Conservation (phyloP, 1,139 yeast species). For the Suhomyces coccinellae region DNA sequence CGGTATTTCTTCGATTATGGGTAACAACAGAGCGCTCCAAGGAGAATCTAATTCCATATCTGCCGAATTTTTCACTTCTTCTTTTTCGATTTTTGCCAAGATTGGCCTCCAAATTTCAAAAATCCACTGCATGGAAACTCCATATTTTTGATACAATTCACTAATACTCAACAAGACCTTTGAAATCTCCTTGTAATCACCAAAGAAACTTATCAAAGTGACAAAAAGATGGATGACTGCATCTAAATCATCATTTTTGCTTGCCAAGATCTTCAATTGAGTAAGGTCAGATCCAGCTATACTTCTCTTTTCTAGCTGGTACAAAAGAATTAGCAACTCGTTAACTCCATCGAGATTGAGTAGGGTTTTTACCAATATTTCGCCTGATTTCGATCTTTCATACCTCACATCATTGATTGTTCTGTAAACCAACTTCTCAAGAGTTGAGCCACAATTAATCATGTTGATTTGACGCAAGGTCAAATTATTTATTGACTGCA, state of each 20-base stretch:
- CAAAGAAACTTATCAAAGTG: constrained; percentile 57
- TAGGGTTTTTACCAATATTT: constrained; percentile 51
- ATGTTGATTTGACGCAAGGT: constrained; percentile 65
- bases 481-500: constrained; percentile 65
- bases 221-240: constrained; percentile 65
- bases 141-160: constrained; percentile 48
- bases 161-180: constrained; percentile 44
- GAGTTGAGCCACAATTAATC: constrained; percentile 63
- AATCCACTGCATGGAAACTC: constrained; percentile 65
- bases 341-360: constrained; percentile 47
- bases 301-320: constrained; percentile 49
- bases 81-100: constrained; percentile 15
- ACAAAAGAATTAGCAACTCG: constrained; percentile 66
- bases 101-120: constrained; percentile 79
- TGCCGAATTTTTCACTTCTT: constrained; percentile 1
- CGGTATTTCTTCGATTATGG: constrained; percentile 20
- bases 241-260: constrained; percentile 69
- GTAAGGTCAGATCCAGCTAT: constrained; percentile 33
- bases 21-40: constrained; percentile 22
- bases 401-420: constrained; percentile 64
- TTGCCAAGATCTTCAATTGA: constrained; percentile 73
- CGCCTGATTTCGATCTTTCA: constrained; percentile 50
- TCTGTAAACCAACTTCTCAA: constrained; percentile 57
- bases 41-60: constrained; percentile 6
- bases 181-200: constrained; percentile 36